Conservation (phyloP, 805 yeast species). For the Clavispora carvajalis region DNA sequence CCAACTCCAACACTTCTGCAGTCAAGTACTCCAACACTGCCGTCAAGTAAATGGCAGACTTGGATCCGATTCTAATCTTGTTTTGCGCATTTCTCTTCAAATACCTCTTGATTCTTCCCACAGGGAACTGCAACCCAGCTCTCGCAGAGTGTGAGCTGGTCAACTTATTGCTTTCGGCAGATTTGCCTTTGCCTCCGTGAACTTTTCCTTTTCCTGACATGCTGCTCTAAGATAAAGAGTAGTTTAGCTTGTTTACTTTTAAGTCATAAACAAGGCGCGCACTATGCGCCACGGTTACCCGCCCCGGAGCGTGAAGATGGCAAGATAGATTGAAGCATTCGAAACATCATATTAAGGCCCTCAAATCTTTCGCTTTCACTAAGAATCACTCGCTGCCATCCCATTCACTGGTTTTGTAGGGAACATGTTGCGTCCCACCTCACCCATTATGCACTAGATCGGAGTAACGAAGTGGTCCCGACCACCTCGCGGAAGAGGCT, state of each 20-base stretch:
- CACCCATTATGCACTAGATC: too few relatives aligned
- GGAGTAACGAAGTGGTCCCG: too few relatives aligned
- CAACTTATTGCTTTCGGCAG: conserved; percentile 63
- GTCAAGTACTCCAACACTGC: conserved; percentile 28
- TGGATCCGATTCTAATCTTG: conserved; percentile 73
- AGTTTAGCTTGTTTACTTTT: conserved; percentile 14
- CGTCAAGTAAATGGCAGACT: conserved; percentile 58
- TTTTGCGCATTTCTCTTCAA: conserved; percentile 79
- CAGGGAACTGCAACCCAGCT: conserved; percentile 95
- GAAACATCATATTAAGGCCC: too few relatives aligned
- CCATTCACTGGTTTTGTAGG: too few relatives aligned
- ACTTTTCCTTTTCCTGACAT: conserved; percentile 89
- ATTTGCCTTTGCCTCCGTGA: conserved; percentile 95
- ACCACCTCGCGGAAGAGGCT: too few relatives aligned
- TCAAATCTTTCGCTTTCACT: too few relatives aligned
- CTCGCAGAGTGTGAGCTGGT: conserved; percentile 89
- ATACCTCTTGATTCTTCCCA: conserved; percentile 97
- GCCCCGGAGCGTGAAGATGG: too few relatives aligned
- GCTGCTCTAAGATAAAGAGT: conserved; percentile 4
- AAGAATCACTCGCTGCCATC: too few relatives aligned
- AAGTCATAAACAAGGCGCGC: conserved; percentile 1
- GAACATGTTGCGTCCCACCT: too few relatives aligned
- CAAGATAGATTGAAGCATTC: too few relatives aligned
- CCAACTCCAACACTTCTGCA: conserved; percentile 29
- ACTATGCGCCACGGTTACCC: conserved; percentile 3